Percentiles rank a stretch among this genome's conserved stretches.
These are phyloP conservation scores for Rickenella mellea DNA, from an alignment of 768 basidiomycete species.

Conservation along the genomic window DNA sequence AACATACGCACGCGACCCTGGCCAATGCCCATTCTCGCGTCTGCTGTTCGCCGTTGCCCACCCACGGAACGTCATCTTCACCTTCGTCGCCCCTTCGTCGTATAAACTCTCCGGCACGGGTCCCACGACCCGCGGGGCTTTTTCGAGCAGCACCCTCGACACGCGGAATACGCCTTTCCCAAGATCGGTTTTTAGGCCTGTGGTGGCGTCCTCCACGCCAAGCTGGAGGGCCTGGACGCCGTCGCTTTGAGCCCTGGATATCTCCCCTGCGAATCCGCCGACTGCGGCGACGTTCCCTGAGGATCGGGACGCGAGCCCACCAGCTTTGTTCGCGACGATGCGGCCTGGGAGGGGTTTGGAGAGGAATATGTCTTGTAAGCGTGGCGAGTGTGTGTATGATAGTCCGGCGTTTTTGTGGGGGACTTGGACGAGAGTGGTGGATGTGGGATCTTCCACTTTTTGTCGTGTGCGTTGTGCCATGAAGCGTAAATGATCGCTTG, in stretches of 20 bases:
- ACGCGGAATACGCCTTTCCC: conserved; percentile 21
- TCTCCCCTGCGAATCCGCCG: conserved; percentile 29
- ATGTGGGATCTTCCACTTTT: conserved; percentile 12
- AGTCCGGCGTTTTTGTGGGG: conserved; percentile 61
- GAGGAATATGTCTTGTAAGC: conserved; percentile 43
- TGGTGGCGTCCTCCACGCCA: conserved; percentile 20
- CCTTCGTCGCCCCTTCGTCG: conserved; percentile 29
- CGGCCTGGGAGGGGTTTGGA: conserved; percentile 51
- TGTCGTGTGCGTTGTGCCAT: conserved; percentile 19
- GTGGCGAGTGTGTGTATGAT: conserved; percentile 44
- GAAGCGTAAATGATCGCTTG: conserved; percentile 2
- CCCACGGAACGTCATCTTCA: conserved; percentile 24
- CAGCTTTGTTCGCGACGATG: conserved; percentile 22
- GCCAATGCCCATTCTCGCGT: conserved; percentile 33
- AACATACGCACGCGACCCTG: conserved; percentile 42
- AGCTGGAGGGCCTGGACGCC: conserved; percentile 18
- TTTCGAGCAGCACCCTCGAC: conserved; percentile 18
- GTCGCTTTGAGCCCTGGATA: conserved; percentile 11
- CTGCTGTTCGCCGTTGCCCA: conserved; percentile 20
- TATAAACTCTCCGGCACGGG: too few relatives aligned
- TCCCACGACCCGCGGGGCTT: conserved; percentile 39
- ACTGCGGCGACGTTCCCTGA: conserved; percentile 27
- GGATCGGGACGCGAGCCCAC: neutral
- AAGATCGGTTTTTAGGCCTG: conserved; percentile 6
- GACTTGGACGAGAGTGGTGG: conserved; percentile 41